A percentile compares a stretch with the other conserved stretches of the same genome.
Conservation (phyloP, 495 filamentous ascomycete genomes). For the Penicillium maclennaniae region DNA sequence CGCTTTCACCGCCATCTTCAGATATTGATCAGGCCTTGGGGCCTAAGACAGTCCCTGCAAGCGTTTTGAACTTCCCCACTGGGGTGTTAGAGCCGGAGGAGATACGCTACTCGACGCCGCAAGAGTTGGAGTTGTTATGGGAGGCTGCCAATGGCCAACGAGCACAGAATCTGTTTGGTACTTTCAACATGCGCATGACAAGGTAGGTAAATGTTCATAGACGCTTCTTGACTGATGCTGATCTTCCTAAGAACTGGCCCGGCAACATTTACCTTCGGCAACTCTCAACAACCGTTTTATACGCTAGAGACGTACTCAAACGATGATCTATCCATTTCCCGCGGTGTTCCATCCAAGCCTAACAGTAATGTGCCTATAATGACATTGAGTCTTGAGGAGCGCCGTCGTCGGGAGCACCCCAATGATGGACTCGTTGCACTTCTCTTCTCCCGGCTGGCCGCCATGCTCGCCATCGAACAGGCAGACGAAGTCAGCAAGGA, state of each 20-base stretch:
- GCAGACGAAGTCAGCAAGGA: slow-evolving; percentile 45
- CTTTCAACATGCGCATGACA: slow-evolving; percentile 44
- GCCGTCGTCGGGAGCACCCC: slow-evolving; percentile 51
- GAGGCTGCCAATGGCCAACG: slow-evolving; percentile 54
- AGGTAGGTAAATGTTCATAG: slow-evolving; percentile 21
- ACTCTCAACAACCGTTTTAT: slow-evolving; percentile 43
- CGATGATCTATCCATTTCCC: slow-evolving; percentile 37
- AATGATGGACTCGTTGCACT: slow-evolving; percentile 68
- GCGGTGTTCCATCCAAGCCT: slow-evolving; percentile 34
- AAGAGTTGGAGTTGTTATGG: slow-evolving; percentile 50
- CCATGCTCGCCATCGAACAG: slow-evolving; percentile 65
- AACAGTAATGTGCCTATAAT: slow-evolving; percentile 49
- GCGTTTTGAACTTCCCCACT: slow-evolving; percentile 43
- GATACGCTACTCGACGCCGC: slow-evolving; percentile 36
- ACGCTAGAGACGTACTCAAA: slow-evolving; percentile 41
- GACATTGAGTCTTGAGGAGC: slow-evolving; percentile 56
- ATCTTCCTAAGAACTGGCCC: slow-evolving; percentile 30
- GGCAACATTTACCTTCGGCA: slow-evolving; percentile 38
- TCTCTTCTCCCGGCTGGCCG: slow-evolving; percentile 67
- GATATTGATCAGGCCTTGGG: slow-evolving; percentile 41
- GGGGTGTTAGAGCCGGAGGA: slow-evolving; percentile 34
- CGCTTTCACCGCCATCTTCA: slow-evolving; percentile 23
- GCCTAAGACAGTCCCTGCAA: slow-evolving; percentile 45
- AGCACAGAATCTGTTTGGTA: slow-evolving; percentile 30
- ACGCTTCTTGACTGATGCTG: slow-evolving; percentile 3